These are phyloP conservation scores for Eimeria acervulina DNA, from an alignment of 169 alveolate species.

Conservation along the genomic window DNA sequence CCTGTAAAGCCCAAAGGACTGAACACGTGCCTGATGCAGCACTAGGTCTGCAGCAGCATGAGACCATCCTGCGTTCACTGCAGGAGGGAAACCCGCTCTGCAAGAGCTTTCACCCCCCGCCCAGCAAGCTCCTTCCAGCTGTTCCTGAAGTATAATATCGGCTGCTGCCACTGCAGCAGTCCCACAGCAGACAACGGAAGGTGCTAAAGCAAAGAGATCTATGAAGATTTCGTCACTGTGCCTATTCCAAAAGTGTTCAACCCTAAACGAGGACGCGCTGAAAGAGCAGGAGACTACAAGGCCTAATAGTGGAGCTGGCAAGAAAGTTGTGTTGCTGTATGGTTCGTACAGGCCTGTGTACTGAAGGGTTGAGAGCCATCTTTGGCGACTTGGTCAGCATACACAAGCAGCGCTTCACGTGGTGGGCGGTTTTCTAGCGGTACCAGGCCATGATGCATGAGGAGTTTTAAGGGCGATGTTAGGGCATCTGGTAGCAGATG, in stretches of 20 bases:
- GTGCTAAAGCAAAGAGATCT: neutral
- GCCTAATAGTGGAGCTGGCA: neutral
- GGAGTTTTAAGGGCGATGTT: constrained; percentile 27
- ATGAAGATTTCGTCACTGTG: neutral
- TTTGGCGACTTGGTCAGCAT: constrained; percentile 28
- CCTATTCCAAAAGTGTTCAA: neutral
- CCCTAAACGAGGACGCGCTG: no score
- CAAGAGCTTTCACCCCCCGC: constrained; percentile 4
- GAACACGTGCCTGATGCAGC: constrained; percentile 46
- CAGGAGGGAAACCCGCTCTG: neutral
- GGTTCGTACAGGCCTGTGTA: constrained; percentile 16
- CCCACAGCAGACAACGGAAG: neutral
- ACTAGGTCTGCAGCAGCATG: constrained; percentile 30
- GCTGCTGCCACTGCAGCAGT: constrained; percentile 76
- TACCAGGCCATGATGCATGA: constrained; percentile 50
- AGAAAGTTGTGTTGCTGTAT: neutral
- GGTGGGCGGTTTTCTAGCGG: constrained; percentile 55
- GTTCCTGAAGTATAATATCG: constrained; percentile 53
- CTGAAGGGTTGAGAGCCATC: constrained; percentile 48
- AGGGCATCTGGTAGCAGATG: constrained; percentile 26
- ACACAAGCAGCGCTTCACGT: constrained; percentile 60
- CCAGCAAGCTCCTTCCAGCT: constrained; percentile 9
- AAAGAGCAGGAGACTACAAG: neutral
- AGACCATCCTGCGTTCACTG: constrained; percentile 13
- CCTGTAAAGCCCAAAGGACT: constrained; percentile 73